Conservation (phyloP, 257 asterid genomes). For the Rauvolfia tetraphylla region DNA sequence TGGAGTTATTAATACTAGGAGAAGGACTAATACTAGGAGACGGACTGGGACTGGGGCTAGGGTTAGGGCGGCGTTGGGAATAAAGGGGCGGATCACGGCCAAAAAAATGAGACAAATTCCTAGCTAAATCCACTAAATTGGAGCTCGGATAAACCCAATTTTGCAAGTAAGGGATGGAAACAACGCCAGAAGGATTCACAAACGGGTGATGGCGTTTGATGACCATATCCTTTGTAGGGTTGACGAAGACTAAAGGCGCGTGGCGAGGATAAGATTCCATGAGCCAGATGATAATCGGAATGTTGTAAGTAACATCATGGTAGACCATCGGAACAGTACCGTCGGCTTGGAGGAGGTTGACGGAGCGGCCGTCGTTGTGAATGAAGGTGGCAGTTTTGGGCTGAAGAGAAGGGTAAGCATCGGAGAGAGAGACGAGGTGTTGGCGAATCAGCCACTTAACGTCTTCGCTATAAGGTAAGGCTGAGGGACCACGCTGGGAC, state of each 20-base stretch:
- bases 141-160: conserved; percentile 87
- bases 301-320: conserved; percentile 70
- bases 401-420: conserved; percentile 64
- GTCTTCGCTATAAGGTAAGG: conserved; percentile 74
- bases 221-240: conserved; percentile 86
- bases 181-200: conserved; percentile 84
- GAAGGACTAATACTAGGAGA: conserved; percentile 16
- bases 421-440: conserved; percentile 61
- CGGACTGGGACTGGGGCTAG: conserved; percentile 29
- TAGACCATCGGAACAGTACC: conserved; percentile 81
- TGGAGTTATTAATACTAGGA: conserved; percentile 11
- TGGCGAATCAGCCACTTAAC: conserved; percentile 79
- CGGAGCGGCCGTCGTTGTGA: conserved; percentile 93
- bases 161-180: conserved; percentile 64
- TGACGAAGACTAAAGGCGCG: conserved; percentile 80
- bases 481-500: conserved; percentile 72
- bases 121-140: conserved; percentile 63
- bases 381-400: conserved; percentile 77
- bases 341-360: conserved; percentile 78
- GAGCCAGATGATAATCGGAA: conserved; percentile 82
- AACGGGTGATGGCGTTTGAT: conserved; percentile 77
- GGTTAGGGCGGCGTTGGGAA: conserved; percentile 55
- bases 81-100: conserved; percentile 89
- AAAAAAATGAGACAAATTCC: conserved; percentile 55
- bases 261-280: conserved; percentile 86